These are phyloP conservation scores for Metschnikowia baotianmanensis DNA, from an alignment of 805 yeast genomes.

Conservation along the genomic window DNA sequence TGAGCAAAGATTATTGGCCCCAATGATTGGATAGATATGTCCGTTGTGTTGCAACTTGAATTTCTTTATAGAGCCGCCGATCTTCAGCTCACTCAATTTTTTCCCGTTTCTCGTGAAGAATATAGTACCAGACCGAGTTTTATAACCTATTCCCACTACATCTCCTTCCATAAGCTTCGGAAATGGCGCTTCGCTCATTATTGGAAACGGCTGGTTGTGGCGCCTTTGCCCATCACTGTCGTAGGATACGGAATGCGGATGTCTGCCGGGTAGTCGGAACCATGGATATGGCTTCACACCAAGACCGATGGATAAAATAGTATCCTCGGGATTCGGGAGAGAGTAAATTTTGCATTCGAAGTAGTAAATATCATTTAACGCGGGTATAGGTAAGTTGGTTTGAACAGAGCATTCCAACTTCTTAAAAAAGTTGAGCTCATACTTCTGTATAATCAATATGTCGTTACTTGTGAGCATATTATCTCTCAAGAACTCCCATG, in stretches of 20 bases:
- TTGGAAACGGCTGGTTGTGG: conserved; percentile 69
- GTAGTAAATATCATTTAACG: conserved; percentile 79
- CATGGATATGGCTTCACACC: conserved; percentile 89
- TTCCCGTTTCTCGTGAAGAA: conserved; percentile 96
- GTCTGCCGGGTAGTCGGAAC: conserved; percentile 91
- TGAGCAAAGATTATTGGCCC: conserved; percentile 77
- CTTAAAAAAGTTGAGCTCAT: conserved; percentile 56
- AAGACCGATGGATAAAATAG: conserved; percentile 71
- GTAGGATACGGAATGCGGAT: conserved; percentile 79
- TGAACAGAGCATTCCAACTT: conserved; percentile 65
- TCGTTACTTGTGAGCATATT: conserved; percentile 53
- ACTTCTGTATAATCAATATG: conserved; percentile 61
- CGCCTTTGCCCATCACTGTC: conserved; percentile 83
- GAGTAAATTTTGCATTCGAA: conserved; percentile 85
- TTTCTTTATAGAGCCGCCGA: conserved; percentile 76
- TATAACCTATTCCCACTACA: conserved; percentile 88
- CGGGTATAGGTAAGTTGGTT: conserved; percentile 84
- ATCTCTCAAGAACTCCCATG: conserved; percentile 81
- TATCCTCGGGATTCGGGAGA: conserved; percentile 52
- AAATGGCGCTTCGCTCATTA: conserved; percentile 46
- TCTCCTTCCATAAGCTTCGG: conserved; percentile 77
- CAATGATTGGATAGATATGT: conserved; percentile 81
- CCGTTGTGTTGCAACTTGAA: conserved; percentile 50
- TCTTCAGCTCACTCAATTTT: conserved; percentile 73
- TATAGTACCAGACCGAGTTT: conserved; percentile 77